A percentile compares a stretch with the other conserved stretches of the same genome.
phyloP scores from a whole-genome alignment of 2,329 filamentous ascomycete species.

The Pseudogymnoascus sp. region DNA sequence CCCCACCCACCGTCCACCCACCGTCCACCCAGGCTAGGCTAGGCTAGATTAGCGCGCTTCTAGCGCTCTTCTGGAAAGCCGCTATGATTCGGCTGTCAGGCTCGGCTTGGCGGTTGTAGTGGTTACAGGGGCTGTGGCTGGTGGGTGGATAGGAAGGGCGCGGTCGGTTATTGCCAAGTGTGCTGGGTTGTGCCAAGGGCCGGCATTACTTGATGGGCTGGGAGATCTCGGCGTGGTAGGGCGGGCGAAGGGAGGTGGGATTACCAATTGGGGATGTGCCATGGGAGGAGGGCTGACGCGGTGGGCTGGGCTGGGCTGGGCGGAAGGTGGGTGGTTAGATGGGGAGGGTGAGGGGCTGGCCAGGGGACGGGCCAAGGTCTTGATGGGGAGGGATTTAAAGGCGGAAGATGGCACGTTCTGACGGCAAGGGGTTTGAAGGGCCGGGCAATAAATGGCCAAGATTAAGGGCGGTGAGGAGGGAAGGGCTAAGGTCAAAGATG shows the following conservation, averaged over 20 bases:
- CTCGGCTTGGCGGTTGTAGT: not conserved
- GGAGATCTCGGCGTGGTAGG: not conserved
- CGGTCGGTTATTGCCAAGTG: not conserved
- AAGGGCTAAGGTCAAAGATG: not conserved
- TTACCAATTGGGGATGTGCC: not conserved
- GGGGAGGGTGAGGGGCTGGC: not conserved
- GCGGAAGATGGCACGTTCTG: not conserved
- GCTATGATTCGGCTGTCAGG: not conserved
- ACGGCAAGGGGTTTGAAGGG: not conserved
- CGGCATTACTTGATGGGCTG: not conserved
- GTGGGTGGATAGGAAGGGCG: not conserved
- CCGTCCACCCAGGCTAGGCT: too few relatives aligned
- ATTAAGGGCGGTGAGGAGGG: not conserved
- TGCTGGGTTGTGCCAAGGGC: not conserved
- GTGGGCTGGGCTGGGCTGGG: not conserved
- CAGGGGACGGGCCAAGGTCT: not conserved
- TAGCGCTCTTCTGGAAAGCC: not conserved
- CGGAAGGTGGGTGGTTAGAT: not conserved
- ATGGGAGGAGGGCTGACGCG: too few relatives aligned
- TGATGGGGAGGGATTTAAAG: not conserved
- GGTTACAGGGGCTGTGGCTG: not conserved
- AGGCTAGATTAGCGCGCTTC: not conserved
- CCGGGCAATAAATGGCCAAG: not conserved
- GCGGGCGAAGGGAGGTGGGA: not conserved
- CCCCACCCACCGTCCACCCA: too few relatives aligned